Conservation (phyloP, 208 protist genomes). For the Acanthamoeba castellanii region DNA sequence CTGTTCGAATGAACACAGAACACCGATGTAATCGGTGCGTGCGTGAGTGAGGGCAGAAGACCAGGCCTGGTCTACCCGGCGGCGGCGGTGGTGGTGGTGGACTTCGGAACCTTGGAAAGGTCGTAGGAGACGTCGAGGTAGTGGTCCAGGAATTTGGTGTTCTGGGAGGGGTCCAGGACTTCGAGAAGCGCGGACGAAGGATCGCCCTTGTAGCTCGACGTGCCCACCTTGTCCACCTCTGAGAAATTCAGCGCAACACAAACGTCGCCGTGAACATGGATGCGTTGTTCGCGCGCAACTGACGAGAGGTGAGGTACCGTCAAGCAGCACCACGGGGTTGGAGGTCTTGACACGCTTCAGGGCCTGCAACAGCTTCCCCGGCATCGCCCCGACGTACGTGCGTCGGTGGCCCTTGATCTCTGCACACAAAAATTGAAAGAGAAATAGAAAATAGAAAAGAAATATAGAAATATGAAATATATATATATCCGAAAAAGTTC, state of each 20-base stretch:
- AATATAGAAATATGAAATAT: too few species aligned
- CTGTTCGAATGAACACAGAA: background rate
- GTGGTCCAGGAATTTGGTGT: slow-evolving; percentile 92
- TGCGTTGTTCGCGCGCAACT: background rate
- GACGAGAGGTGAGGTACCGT: slow-evolving; percentile 79
- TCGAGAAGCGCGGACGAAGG: slow-evolving; percentile 92
- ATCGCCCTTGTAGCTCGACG: slow-evolving; percentile 85
- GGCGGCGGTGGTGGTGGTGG: background rate
- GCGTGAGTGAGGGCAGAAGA: background rate
- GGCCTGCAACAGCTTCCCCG: slow-evolving; percentile 92
- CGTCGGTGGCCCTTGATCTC: slow-evolving; percentile 94
- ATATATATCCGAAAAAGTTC: too few species aligned
- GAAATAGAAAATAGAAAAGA: background rate
- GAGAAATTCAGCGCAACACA: background rate
- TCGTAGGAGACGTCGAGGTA: slow-evolving; percentile 93
- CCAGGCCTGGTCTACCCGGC: background rate
- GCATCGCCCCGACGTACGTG: slow-evolving; percentile 92
- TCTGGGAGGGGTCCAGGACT: slow-evolving; percentile 93
- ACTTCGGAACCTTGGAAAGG: slow-evolving; percentile 84
- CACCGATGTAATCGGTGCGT: background rate
- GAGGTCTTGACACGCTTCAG: slow-evolving; percentile 88
- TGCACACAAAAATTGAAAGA: background rate
- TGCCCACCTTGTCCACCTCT: slow-evolving; percentile 91
- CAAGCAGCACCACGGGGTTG: slow-evolving; percentile 95
- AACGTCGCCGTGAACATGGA: background rate